Evolutionary conservation across 805 yeast genomes (phyloP).

Genomic region (Middelhovenomyces tepae): DNA sequence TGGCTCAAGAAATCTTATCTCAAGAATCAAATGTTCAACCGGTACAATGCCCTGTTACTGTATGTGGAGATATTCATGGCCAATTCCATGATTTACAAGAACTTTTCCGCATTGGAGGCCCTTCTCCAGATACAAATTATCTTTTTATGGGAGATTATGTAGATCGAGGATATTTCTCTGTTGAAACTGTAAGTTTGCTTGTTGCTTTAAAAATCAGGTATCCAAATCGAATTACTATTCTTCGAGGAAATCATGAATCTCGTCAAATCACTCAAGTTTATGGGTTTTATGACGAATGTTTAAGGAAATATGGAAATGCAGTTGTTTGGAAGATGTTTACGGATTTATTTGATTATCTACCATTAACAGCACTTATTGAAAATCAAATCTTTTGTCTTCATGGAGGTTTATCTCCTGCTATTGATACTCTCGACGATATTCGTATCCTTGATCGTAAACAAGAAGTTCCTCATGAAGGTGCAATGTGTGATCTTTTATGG

Average conservation of each 20-base stretch:
- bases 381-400: conserved; percentile 85
- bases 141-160: conserved; percentile 89
- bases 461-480: conserved; percentile 97
- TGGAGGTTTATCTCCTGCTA: conserved; percentile 93
- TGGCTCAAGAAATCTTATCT: conserved; percentile 73
- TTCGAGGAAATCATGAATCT: conserved; percentile 92
- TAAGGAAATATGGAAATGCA: conserved; percentile 86
- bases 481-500: conserved; percentile 95
- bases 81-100: conserved; percentile 94
- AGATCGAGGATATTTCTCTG: conserved; percentile 80
- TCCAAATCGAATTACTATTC: conserved; percentile 83
- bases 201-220: conserved; percentile 89
- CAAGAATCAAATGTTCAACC: conserved; percentile 92
- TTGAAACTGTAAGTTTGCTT: conserved; percentile 80
- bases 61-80: conserved; percentile 95
- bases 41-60: conserved; percentile 89
- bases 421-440: conserved; percentile 87
- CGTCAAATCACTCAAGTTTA: conserved; percentile 95
- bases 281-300: conserved; percentile 92
- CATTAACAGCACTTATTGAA: conserved; percentile 87
- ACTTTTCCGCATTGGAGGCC: conserved; percentile 87
- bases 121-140: conserved; percentile 85
- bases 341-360: conserved; percentile 86
- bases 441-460: conserved; percentile 85
- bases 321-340: conserved; percentile 91